Evolutionary conservation across 1,139 yeast species (phyloP), one percentile per base, ranked within the genome.

Genomic region (Saccharomyces pastorianus): DNA sequence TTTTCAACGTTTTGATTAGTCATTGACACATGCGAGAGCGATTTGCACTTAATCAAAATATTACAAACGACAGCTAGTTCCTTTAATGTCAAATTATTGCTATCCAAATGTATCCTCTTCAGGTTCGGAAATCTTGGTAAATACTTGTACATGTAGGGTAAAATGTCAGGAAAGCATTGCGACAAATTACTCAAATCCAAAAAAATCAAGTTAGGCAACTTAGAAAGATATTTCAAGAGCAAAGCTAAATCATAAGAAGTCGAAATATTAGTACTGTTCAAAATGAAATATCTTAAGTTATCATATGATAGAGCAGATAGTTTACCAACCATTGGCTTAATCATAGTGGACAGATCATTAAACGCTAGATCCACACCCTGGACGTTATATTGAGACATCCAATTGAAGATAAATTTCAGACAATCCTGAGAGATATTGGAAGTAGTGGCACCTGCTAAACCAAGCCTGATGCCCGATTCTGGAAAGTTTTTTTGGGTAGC

Each of bases 341-440:
- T 69, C 63, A 80, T 81, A 3, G 81, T 81, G 4, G 76, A 62
- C 58, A 90, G 70, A 65, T 87, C 88, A 67, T 90, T 90, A 61
- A 85, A 90, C 1, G 93, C 95, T 49, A 90, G 71, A 73, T 90
- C 96, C 25, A 91, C 78, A 3, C 97, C 97, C 59, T 84, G 82
- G 65, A 91, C 82, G 17, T 72, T 68, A 6, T 78, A 77, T 31
- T 71, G 67, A 2, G 81, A 74, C 49, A 86, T 76, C 95, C 96
- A 88, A 50, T 79, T 72, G 17, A 83, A 76, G 28, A 90, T 70
- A 26, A 78, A 70, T 49, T 75, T 71, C 13, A 87, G 72, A 60
- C 88, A 89, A 31, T 75, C 78, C 6, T 70, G 59, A 55, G 81
- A 78, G 49, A 90, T 72, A 51, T 84, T 49, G 7, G 53, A 46